Base-by-base conservation (phyloP, 495 filamentous ascomycete genomes). In the Elaphomyces granulatus region DNA sequence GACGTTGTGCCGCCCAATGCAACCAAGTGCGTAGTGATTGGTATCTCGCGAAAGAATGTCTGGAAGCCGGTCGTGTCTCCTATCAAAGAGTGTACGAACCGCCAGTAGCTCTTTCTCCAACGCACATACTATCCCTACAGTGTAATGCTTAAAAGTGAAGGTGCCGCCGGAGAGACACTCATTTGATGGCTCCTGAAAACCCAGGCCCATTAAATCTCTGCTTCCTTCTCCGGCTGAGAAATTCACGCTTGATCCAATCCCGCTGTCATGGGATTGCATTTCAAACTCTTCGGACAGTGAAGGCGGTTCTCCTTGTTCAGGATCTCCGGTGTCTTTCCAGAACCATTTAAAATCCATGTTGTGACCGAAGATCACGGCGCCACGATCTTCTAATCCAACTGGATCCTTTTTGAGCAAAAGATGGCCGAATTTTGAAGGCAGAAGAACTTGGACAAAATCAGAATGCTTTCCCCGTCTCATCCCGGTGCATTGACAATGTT, bases 1-100 rank as follows among this genome's bases (percentile, higher is more conserved):
- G 8, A 70, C 44, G 41, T 61, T 60, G 34, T 67, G 57, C 7
- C 35, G 43, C 1, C 51, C 53, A 31, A 64, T 57, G 21, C 42
- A 48, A 12, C 61, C 61, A 1, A 64, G 34, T 3, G 41, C 47
- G 37, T 64, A 65, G 14, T 37, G 35, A 30, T 64, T 65, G 30
- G 32, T 37, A 38, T 60, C 59, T 20, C 34, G 4, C 8, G 19
- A n/a, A 14, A 32, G 34, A 20, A 31, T 34, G 32, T 32, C 4
- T n/a, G n/a, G n/a, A 8, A 51, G 20, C 19, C 12, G 16, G 15
- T 34, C 30, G 32, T 47, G 32, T 42, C 21, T 33, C 42, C 56
- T 49, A 31, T 71, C 64, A 6, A 70, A 48, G 32, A 58, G 49
- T 7, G 36, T 43, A 20, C 31, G 21, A 7, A 56, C 64, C 2